phyloP scores from a whole-genome alignment of 768 basidiomycete species.

The Russula emetica region DNA sequence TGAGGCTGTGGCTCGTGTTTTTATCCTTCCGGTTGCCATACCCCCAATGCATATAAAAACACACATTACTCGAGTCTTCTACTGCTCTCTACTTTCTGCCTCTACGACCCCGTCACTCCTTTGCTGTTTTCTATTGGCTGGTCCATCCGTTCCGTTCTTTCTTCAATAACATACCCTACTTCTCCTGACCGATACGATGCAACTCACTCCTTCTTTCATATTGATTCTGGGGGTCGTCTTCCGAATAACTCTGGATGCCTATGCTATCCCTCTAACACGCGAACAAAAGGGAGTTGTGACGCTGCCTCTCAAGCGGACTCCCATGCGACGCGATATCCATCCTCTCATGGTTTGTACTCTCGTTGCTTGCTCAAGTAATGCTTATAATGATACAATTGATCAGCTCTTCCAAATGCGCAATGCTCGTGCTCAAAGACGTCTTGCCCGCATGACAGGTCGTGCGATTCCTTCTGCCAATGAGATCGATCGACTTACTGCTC shows the following conservation, averaged over 20 bases:
- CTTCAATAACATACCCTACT: slow-evolving; percentile 51
- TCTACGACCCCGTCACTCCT: neutral
- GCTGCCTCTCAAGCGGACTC: slow-evolving; percentile 41
- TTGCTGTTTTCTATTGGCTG: slow-evolving; percentile 8
- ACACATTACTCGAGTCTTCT: no score
- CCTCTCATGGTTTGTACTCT: slow-evolving; percentile 41
- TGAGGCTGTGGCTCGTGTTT: neutral
- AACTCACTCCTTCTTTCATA: slow-evolving; percentile 48
- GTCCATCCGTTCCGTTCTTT: slow-evolving; percentile 9
- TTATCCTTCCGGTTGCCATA: slow-evolving; percentile 8
- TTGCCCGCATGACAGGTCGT: slow-evolving; percentile 65
- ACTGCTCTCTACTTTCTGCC: neutral
- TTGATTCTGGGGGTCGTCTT: slow-evolving; percentile 52
- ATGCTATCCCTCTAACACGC: slow-evolving; percentile 42
- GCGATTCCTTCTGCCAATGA: slow-evolving; percentile 44
- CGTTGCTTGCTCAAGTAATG: no score
- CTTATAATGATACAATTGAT: neutral
- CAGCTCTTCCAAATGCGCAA: slow-evolving; percentile 68
- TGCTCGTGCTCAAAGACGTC: slow-evolving; percentile 59
- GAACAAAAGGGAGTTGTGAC: slow-evolving; percentile 37
- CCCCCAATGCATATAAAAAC: neutral
- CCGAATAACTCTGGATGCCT: slow-evolving; percentile 38
- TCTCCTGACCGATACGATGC: slow-evolving; percentile 69
- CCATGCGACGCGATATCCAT: slow-evolving; percentile 36
- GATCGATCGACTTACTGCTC: slow-evolving; percentile 42